phyloP scores from a whole-genome alignment of 495 filamentous ascomycete genomes.

The Neurospora sp. region DNA sequence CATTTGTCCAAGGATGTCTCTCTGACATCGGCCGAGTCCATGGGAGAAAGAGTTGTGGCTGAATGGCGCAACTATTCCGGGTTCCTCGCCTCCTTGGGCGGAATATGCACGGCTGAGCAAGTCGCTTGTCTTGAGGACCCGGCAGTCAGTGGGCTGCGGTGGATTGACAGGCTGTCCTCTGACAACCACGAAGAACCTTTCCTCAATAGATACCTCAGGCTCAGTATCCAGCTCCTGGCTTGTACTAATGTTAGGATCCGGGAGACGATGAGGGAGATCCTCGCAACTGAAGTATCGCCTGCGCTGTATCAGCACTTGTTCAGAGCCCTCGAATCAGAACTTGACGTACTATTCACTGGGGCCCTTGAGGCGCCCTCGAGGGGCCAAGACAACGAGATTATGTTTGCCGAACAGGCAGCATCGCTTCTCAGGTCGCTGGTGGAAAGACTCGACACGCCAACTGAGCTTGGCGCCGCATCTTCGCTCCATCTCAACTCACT shows the following conservation, averaged over 20 bases:
- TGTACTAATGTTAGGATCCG: conserved; percentile 51
- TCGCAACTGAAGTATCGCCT: conserved; percentile 50
- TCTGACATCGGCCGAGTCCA: conserved; percentile 32
- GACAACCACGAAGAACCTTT: conserved; percentile 48
- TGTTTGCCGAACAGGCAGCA: conserved; percentile 56
- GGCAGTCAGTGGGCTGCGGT: conserved; percentile 44
- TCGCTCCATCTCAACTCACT: conserved; percentile 50
- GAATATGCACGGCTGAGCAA: conserved; percentile 53
- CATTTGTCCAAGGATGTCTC: conserved; percentile 50
- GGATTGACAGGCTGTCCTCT: conserved; percentile 52
- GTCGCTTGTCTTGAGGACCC: conserved; percentile 43
- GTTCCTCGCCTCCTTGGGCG: conserved; percentile 56
- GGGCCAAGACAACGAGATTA: conserved; percentile 47
- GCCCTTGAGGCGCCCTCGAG: conserved; percentile 37
- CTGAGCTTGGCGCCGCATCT: conserved; percentile 46
- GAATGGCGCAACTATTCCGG: conserved; percentile 60
- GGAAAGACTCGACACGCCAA: conserved; percentile 47
- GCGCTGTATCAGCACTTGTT: conserved; percentile 50
- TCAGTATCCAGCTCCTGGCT: conserved; percentile 51
- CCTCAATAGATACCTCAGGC: conserved; percentile 48
- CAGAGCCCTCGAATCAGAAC: conserved; percentile 49
- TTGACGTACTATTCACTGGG: conserved; percentile 46
- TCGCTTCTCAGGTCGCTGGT: conserved; percentile 51
- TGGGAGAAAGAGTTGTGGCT: conserved; percentile 43
- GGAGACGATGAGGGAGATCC: conserved; percentile 52